Evolutionary conservation across 2,329 filamentous ascomycete species (phyloP), one percentile per base, ranked within the genome.

Genomic region (Microdochium trichocladiopsis): DNA sequence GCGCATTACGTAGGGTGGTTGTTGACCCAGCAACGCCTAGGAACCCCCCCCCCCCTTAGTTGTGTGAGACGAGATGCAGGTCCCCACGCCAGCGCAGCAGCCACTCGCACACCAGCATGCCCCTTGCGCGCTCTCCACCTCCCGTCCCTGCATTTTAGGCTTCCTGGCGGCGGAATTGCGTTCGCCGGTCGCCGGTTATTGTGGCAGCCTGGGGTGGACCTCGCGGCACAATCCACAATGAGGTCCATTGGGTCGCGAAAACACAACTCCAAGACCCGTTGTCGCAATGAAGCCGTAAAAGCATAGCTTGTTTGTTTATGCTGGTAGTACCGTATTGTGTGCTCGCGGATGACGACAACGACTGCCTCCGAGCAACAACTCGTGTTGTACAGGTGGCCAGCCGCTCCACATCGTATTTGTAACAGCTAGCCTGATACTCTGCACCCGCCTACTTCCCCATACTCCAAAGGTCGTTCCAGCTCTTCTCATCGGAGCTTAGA

Each of bases 391-490:
- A 31, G 28, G 28, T 14, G 28, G 28, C 8, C 28, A 31, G 28
- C 8, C 28, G 28, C 8, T 8, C 18, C 14, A 4, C 41, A 45
- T 18, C 10, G 14, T 45, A 8, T 22, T 8, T 11, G 41, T 22
- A 4, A 6, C 6, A n/a, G 14, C 14, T 37, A 8, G 8, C 28
- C 12, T 16, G 33, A 4, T n/a, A n/a, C 41, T 22, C 14, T 45
- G 5, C 14, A 4, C 22, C 36, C 14, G 14, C 8, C 22, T 45
- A 45, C 21, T 45, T 45, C 9, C 41, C 41, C 64, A 70, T 64
- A 2, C 75, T 78, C 86, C 86, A 89, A 47, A 91, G 82, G 58
- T 83, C 74, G 22, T 73, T 71, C 87, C 87, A 91, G 50, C 80
- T 69, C 59, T 69, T 69, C 54, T 75, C 72, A 55, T 82, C 76